phyloP scores from a whole-genome alignment of 768 basidiomycete species.

The Boletus coccyginus region DNA sequence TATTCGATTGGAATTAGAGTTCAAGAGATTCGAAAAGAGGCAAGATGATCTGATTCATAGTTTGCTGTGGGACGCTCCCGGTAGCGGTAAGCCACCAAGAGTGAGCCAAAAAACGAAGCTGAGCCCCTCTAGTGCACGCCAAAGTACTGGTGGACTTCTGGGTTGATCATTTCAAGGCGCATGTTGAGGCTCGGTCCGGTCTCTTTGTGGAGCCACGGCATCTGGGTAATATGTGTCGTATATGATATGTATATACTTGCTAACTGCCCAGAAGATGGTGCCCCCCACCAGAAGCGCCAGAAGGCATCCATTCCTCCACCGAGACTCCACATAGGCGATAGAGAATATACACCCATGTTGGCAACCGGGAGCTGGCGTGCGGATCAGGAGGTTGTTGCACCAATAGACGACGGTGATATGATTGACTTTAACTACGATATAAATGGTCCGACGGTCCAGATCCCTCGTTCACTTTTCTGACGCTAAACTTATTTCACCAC shows the following conservation, averaged over 20 bases:
- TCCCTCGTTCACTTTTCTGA: neutral
- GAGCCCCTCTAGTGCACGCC: constrained; percentile 51
- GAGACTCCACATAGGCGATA: neutral
- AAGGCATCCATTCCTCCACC: constrained; percentile 29
- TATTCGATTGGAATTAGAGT: constrained; percentile 48
- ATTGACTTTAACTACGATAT: constrained; percentile 24
- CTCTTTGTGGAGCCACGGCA: constrained; percentile 5
- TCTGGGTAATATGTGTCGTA: constrained; percentile 11
- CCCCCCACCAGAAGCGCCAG: constrained; percentile 47
- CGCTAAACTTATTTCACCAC: constrained; percentile 6
- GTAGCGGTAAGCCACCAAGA: constrained; percentile 48
- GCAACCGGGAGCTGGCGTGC: constrained; percentile 13
- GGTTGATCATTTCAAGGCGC: constrained; percentile 67
- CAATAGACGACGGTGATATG: constrained; percentile 9
- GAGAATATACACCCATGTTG: neutral
- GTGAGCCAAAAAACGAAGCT: neutral
- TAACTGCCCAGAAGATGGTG: constrained; percentile 32
- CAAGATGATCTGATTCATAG: constrained; percentile 53
- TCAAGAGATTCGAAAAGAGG: constrained; percentile 57
- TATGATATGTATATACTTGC: neutral
- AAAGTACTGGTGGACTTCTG: constrained; percentile 71
- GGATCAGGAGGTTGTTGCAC: constrained; percentile 6
- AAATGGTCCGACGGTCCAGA: constrained; percentile 17
- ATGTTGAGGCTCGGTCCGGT: constrained; percentile 59
- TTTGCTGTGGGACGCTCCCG: constrained; percentile 66